Evolutionary conservation across 2,329 filamentous ascomycete species (phyloP).

Genomic region (Aspergillus amoenus): DNA sequence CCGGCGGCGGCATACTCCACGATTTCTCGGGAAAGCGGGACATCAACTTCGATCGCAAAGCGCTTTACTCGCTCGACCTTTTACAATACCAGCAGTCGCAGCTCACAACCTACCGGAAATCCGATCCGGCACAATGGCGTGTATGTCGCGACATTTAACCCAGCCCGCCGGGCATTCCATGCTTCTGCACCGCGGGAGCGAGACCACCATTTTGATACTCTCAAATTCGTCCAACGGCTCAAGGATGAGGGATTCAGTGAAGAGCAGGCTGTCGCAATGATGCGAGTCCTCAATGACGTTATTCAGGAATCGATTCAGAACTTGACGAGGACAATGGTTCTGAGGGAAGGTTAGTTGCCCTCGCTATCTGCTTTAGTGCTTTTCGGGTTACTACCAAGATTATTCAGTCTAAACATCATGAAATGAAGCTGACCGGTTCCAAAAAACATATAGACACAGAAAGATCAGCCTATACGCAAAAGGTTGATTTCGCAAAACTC

Average conservation of each 20-base stretch:
- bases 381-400: not conserved
- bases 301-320: slow-evolving; percentile 99
- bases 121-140: slow-evolving; percentile 49
- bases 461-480: slow-evolving; percentile 67
- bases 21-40: slow-evolving; percentile 13
- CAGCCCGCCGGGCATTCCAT: slow-evolving; percentile 57
- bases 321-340: slow-evolving; percentile 94
- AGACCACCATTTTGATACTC: slow-evolving; percentile 96
- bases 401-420: not conserved
- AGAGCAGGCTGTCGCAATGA: slow-evolving; percentile 94
- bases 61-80: slow-evolving; percentile 16
- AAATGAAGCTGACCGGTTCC: not conserved
- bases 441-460: slow-evolving; percentile 43
- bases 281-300: slow-evolving; percentile 94
- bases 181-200: slow-evolving; percentile 60
- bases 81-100: slow-evolving; percentile 11
- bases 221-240: slow-evolving; percentile 92
- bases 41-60: slow-evolving; percentile 22
- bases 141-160: slow-evolving; percentile 46
- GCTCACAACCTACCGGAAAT: slow-evolving; percentile 21
- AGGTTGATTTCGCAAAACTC: slow-evolving; percentile 97
- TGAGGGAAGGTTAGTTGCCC: slow-evolving; percentile 74
- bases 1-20: slow-evolving; percentile 11
- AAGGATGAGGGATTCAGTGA: slow-evolving; percentile 93
- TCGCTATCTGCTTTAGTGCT: not conserved